phyloP scores from a whole-genome alignment of 805 yeast genomes.

The Saccharomycopsis fermentans region DNA sequence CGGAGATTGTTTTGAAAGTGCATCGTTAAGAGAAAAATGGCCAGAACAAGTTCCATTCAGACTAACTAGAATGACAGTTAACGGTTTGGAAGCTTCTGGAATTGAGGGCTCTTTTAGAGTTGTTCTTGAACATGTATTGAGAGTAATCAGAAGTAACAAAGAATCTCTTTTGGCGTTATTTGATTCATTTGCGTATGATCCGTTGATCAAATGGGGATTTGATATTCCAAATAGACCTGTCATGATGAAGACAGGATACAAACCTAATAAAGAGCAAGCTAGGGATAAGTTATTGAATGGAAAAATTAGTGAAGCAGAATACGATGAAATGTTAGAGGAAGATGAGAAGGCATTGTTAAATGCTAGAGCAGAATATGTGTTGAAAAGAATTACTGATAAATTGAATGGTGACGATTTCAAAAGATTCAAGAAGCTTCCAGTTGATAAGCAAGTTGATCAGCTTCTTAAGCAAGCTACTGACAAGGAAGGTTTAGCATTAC shows the following conservation, averaged over 20 bases:
- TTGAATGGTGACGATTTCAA: conserved; percentile 89
- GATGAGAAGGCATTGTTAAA: conserved; percentile 63
- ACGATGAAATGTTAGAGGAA: conserved; percentile 58
- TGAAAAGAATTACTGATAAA: conserved; percentile 85
- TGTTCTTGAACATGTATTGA: conserved; percentile 95
- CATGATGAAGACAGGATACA: conserved; percentile 62
- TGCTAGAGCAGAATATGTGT: conserved; percentile 81
- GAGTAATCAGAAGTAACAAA: conserved; percentile 83
- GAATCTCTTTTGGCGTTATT: conserved; percentile 96
- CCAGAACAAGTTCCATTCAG: conserved; percentile 98
- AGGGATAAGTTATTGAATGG: conserved; percentile 62
- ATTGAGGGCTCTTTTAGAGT: conserved; percentile 95
- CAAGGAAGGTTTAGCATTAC: conserved; percentile 92
- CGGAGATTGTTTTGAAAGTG: conserved; percentile 99
- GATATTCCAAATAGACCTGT: conserved; percentile 79
- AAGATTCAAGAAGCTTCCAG: conserved; percentile 57
- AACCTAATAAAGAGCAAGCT: conserved; percentile 58
- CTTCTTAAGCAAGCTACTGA: conserved; percentile 93
- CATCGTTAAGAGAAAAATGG: conserved; percentile 88
- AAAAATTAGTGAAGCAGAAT: conserved; percentile 68
- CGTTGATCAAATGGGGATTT: conserved; percentile 97
- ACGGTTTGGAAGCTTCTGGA: conserved; percentile 98
- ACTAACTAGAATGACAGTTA: conserved; percentile 90
- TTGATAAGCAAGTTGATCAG: conserved; percentile 86
- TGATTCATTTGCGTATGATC: conserved; percentile 98